Percentiles rank a stretch among this genome's conserved stretches.
Conservation (phyloP, 75 land plant genomes). For the Chamaecyparis obtusa region DNA sequence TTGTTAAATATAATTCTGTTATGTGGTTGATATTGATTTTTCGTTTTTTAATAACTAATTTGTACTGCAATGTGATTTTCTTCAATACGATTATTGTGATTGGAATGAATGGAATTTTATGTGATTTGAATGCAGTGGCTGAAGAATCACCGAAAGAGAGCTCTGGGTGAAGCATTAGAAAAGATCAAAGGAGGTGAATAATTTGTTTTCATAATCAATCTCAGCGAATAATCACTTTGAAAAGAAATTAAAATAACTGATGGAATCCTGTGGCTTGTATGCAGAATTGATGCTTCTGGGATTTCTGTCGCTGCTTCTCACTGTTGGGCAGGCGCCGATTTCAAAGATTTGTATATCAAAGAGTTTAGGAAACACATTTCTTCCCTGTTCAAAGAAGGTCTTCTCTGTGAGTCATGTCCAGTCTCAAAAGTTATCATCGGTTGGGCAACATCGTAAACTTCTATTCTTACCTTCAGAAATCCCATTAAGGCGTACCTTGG, state of each 20-base stretch:
- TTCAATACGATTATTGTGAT: too few relatives aligned
- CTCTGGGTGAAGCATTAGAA: not conserved
- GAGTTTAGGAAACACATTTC: slow-evolving; percentile 15
- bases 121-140: not conserved
- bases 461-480: too few relatives aligned
- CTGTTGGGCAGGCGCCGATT: slow-evolving; percentile 36
- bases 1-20: too few relatives aligned
- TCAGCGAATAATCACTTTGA: not conserved
- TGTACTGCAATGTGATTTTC: too few relatives aligned
- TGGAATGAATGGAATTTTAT: too few relatives aligned
- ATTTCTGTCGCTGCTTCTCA: slow-evolving; percentile 58
- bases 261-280: not conserved
- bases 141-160: not conserved
- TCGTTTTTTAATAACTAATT: too few relatives aligned
- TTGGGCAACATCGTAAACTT: too few relatives aligned
- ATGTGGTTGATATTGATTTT: too few relatives aligned
- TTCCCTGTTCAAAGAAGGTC: slow-evolving; percentile 27
- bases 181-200: slow-evolving; percentile 1
- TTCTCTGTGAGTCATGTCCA: too few relatives aligned
- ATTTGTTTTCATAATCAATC: not conserved
- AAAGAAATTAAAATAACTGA: too few relatives aligned
- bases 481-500: too few relatives aligned
- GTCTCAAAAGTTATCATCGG: too few relatives aligned
- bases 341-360: slow-evolving; percentile 45
- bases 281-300: slow-evolving; percentile 83